Base-by-base conservation (phyloP, 139 green algal species). In the Tetradesmus obliquus region DNA sequence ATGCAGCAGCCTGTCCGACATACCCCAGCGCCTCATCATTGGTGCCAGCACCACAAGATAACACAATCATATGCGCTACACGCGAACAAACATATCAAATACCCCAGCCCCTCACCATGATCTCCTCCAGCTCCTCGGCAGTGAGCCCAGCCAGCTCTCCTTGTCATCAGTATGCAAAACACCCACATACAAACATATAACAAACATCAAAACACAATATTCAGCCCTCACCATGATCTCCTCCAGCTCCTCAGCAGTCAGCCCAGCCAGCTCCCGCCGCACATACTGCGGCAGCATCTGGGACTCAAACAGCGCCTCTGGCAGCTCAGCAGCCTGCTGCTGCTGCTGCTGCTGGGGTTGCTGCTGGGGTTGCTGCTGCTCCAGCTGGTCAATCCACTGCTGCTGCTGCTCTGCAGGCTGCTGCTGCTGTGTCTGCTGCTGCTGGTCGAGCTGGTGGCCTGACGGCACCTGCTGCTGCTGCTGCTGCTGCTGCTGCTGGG, bases 181-280 rank as follows among this genome's bases (percentile, higher is more conserved):
- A 53, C 32, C 32, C 32, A 45, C 32, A 53, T 20, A 81, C 72
- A 32, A 53, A 53, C 22, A 32, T 19, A 8, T 81, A 79, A 80
- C 72, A 80, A 51, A 6, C 72, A 80, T 51, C 5, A 32, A 17
- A 69, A 89, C 15, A 7, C 17, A 45, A 45, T 45, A 45, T 45
- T 45, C 32, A 45, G 32, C 58, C 0, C 83, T 8, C 84, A 95
- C 91, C 94, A 95, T 94, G 62, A 96, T 92, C 51, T 96, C 91
- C 22, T 96, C 93, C 32, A 96, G 92, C 82, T 96, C 94, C 32
- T 95, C 94, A 55, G 93, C 45, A 5, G 82, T 74, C 5, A 96
- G 92, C 62, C 94, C 90, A 15, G 87, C 90, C 80, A 96, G 88
- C 6, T 90, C 88, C 1, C 87, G 58, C 0, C 90, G 83, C 20